Conservation (phyloP, 176 grass and related monocot species). For the Triticum monococcum region DNA sequence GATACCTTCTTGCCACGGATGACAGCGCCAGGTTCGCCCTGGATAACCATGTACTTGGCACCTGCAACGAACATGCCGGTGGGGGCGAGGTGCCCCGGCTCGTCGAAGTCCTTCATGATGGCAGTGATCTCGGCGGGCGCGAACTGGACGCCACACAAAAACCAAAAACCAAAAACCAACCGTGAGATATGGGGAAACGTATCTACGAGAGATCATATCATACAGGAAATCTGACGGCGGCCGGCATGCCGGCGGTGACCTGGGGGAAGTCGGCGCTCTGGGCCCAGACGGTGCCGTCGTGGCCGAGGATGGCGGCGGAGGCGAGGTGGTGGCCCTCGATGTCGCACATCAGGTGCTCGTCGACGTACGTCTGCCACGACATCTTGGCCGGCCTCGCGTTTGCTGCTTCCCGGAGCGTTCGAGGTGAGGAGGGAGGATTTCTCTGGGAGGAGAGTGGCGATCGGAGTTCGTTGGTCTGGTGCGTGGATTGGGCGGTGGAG, state of each 20-base stretch:
- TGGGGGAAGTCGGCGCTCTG: slow-evolving; percentile 52
- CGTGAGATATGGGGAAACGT: background rate
- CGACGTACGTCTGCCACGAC: slow-evolving; percentile 81
- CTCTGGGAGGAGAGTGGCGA: background rate
- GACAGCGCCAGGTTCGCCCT: slow-evolving; percentile 70
- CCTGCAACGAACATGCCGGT: slow-evolving; percentile 61
- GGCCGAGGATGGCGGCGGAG: slow-evolving; percentile 63
- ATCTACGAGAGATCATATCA: too few species aligned
- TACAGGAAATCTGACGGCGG: too few species aligned
- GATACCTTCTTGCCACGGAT: slow-evolving; percentile 87
- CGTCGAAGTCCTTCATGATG: slow-evolving; percentile 85
- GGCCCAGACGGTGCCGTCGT: slow-evolving; percentile 60
- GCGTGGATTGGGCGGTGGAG: background rate
- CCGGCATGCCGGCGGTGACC: background rate
- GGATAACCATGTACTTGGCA: slow-evolving; percentile 82
- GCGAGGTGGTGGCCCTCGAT: slow-evolving; percentile 60
- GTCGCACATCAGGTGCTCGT: slow-evolving; percentile 79
- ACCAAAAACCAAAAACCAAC: background rate
- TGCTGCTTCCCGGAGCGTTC: background rate
- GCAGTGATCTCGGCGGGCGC: slow-evolving; percentile 51
- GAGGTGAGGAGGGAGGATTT: background rate
- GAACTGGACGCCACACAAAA: slow-evolving; percentile 31
- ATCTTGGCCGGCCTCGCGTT: slow-evolving; percentile 22
- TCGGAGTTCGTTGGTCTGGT: background rate
- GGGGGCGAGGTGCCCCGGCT: slow-evolving; percentile 77